These are phyloP conservation scores for Limonomyces culmigenus DNA, from an alignment of 1,284 basidiomycete genomes.

Conservation along the genomic window DNA sequence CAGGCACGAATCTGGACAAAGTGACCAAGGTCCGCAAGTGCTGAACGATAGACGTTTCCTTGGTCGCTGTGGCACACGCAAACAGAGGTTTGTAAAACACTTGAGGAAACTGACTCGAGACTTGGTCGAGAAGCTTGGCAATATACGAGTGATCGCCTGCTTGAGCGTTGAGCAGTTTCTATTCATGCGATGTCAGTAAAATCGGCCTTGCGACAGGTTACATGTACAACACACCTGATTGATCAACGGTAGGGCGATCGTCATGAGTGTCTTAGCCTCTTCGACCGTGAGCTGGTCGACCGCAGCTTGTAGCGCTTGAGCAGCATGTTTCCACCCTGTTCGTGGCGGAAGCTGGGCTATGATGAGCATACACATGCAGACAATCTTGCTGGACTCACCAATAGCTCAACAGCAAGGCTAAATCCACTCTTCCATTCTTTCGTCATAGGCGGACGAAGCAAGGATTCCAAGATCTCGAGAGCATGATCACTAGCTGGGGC, in stretches of 20 bases:
- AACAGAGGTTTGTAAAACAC: slow-evolving; percentile 66
- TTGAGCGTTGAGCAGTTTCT: slow-evolving; percentile 31
- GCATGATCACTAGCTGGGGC: slow-evolving; percentile 23
- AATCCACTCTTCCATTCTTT: slow-evolving; percentile 24
- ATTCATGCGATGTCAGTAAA: slow-evolving; percentile 20
- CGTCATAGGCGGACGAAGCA: too few species aligned
- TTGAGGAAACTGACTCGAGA: slow-evolving; percentile 40
- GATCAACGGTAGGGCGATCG: slow-evolving; percentile 26
- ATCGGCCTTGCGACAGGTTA: slow-evolving; percentile 7
- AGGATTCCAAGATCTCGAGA: too few species aligned
- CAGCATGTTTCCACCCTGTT: too few species aligned
- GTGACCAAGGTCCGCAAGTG: slow-evolving; percentile 38
- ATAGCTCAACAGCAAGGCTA: slow-evolving; percentile 21
- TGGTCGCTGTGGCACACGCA: slow-evolving; percentile 44
- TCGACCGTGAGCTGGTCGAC: slow-evolving; percentile 24
- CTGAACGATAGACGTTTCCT: slow-evolving; percentile 35
- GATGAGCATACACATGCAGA: neutral
- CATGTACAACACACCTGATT: slow-evolving; percentile 27
- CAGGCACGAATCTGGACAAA: slow-evolving; percentile 34
- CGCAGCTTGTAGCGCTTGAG: slow-evolving; percentile 17
- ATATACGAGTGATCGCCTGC: slow-evolving; percentile 24
- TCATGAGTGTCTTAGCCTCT: slow-evolving; percentile 20
- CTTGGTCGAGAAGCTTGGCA: slow-evolving; percentile 27
- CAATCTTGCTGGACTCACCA: slow-evolving; percentile 16
- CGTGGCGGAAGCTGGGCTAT: too few species aligned